Evolutionary conservation across 441 rosid genomes (phyloP).

Genomic region (Corymbia citriodora): DNA sequence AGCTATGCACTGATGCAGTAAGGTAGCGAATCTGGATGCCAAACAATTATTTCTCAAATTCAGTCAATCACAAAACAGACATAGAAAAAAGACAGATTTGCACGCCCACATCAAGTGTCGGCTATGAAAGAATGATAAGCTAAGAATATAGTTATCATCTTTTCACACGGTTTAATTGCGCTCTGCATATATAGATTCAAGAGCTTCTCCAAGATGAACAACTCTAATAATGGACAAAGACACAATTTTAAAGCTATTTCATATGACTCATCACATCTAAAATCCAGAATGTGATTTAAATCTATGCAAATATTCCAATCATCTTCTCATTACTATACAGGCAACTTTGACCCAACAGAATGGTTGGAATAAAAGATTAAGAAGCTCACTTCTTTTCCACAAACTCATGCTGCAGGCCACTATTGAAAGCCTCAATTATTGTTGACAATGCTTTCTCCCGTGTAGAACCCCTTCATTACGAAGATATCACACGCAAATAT

Average conservation of each 20-base stretch:
- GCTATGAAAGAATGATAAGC: background rate
- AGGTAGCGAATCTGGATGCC: conserved; percentile 68
- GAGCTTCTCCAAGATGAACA: background rate
- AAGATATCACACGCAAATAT: background rate
- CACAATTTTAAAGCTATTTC: background rate
- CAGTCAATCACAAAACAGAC: background rate
- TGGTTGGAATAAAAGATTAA: background rate
- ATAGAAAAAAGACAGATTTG: background rate
- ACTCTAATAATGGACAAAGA: background rate
- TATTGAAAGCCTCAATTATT: conserved; percentile 71
- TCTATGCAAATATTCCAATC: background rate
- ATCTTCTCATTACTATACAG: background rate
- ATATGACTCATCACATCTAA: background rate
- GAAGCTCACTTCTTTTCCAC: conserved; percentile 68
- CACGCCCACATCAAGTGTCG: background rate
- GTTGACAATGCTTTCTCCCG: conserved; percentile 76
- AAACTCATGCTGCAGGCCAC: conserved; percentile 66
- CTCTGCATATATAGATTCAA: background rate
- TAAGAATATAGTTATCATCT: background rate
- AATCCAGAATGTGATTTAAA: background rate
- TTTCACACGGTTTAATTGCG: background rate
- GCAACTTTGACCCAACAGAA: background rate
- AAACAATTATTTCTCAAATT: background rate
- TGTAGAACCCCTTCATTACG: conserved; percentile 63
- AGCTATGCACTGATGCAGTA: conserved; percentile 61